phyloP scores from a whole-genome alignment of 2,329 filamentous ascomycete genomes.

The Geoglossum cookeanum region DNA sequence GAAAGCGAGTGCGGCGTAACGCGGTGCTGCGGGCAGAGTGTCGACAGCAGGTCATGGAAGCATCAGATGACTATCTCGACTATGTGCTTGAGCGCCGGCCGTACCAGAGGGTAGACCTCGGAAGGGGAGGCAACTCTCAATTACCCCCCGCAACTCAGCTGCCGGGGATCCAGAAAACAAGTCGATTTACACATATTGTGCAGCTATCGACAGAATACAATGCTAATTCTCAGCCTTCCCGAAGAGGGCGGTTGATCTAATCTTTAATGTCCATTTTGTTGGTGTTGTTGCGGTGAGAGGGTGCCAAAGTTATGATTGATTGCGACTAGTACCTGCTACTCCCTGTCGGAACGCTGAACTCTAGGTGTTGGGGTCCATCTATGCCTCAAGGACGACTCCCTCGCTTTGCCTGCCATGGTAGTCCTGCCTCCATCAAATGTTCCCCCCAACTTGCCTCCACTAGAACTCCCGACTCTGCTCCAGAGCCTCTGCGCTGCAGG shows the following conservation, averaged over 20 bases:
- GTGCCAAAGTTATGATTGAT: neutral
- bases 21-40: neutral
- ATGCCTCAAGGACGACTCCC: constrained; percentile 1
- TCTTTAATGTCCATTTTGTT: neutral
- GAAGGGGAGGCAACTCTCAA: too few species aligned
- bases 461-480: constrained; percentile 35
- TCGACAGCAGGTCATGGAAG: neutral
- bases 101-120: too few species aligned
- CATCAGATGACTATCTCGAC: neutral
- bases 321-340: neutral
- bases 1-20: neutral
- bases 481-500: constrained; percentile 55
- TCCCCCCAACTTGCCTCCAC: constrained; percentile 12
- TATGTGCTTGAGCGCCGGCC: neutral
- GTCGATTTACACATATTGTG: neutral
- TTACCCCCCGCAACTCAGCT: neutral
- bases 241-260: neutral
- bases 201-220: constrained; percentile 1
- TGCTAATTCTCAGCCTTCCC: neutral
- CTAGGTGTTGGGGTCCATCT: constrained; percentile 6
- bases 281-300: neutral
- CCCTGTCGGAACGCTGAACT: neutral
- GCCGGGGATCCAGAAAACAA: neutral
- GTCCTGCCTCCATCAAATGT: constrained; percentile 1
- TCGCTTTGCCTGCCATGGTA: neutral